Base-by-base conservation (phyloP, 495 filamentous ascomycete genomes). In the Penicillium tannophilum region DNA sequence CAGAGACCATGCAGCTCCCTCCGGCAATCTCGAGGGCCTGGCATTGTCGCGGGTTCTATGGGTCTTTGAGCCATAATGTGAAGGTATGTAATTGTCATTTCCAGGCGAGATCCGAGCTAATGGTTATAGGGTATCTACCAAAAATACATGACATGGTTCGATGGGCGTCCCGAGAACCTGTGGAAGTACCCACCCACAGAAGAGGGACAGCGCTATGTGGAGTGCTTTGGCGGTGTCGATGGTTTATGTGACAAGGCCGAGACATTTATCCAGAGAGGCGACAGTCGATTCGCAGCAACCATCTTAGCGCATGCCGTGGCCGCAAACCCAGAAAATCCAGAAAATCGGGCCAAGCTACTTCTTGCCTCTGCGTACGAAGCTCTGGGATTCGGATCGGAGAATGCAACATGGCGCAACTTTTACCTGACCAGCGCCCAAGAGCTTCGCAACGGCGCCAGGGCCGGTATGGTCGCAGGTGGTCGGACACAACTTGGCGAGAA, bases 81-180 rank as follows among this genome's bases (percentile, higher is more conserved):
- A 77, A 75, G 46, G 33, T 35, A 35, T 35, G 33, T 35, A 35
- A 35, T 7, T 35, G 33, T 35, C 9, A 35, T 35, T 0, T 35
- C 9, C 33, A 11, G 11, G 33, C 12, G 8, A 35, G 33, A 11
- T 35, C 33, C 12, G 1, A 35, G 33, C 33, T 35, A 35, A 35
- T 35, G 33, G 33, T 35, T 35, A 9, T 11, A 35, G 33, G 74
- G 58, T 17, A 73, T 77, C 35, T 77, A 77, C 52, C 60, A 75
- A 17, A 66, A 71, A 17, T 77, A 77, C 47, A 66, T 69, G 58
- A 68, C 64, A 16, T 77, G 72, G 74, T 77, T 70, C 56, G 69
- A 77, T 59, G 71, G 74, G 0, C 69, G 72, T 44, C 66, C 74
- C 1, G 71, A 65, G 9, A 60, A 75, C 60, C 60, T 77, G 10